These are phyloP conservation scores for Fusarium cyanostomum DNA, from an alignment of 2,329 filamentous ascomycete genomes.

Conservation along the genomic window DNA sequence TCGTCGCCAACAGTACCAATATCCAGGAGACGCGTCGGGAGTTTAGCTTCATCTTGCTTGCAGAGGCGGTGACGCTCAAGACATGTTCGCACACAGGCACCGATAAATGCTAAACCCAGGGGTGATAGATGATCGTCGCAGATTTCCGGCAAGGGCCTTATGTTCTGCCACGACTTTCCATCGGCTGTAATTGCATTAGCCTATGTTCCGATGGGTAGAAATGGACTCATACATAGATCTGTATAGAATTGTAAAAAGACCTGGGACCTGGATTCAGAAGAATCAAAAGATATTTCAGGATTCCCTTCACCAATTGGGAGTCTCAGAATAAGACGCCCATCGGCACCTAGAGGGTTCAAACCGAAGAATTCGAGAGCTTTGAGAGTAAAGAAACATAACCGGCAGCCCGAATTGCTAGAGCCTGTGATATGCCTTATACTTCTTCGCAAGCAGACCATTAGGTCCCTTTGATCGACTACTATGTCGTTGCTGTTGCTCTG, in stretches of 20 bases:
- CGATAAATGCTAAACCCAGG: slow-evolving; percentile 16
- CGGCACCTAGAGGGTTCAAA: background rate
- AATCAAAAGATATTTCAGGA: slow-evolving; percentile 20
- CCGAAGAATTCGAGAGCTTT: slow-evolving; percentile 13
- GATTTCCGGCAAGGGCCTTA: slow-evolving; percentile 26
- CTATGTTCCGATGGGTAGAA: accelerated
- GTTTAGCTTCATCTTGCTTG: background rate
- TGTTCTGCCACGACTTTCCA: slow-evolving; percentile 4
- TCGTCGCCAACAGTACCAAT: background rate
- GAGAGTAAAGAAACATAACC: slow-evolving; percentile 12
- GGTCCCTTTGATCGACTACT: background rate
- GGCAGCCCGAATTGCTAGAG: slow-evolving; percentile 7
- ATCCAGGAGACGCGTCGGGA: slow-evolving; percentile 29
- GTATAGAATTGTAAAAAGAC: slow-evolving; percentile 24
- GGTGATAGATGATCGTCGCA: slow-evolving; percentile 21
- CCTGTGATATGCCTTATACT: background rate
- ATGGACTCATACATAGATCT: background rate
- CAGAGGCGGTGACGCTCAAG: slow-evolving; percentile 9
- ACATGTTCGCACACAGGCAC: slow-evolving; percentile 17
- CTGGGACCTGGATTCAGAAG: background rate
- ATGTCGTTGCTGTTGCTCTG: background rate
- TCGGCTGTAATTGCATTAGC: slow-evolving; percentile 6
- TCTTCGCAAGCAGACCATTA: slow-evolving; percentile 1
- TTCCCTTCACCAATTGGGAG: slow-evolving; percentile 22
- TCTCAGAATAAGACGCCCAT: background rate